phyloP scores from a whole-genome alignment of 2,329 filamentous ascomycete species.

The Leptographium galeiforme region DNA sequence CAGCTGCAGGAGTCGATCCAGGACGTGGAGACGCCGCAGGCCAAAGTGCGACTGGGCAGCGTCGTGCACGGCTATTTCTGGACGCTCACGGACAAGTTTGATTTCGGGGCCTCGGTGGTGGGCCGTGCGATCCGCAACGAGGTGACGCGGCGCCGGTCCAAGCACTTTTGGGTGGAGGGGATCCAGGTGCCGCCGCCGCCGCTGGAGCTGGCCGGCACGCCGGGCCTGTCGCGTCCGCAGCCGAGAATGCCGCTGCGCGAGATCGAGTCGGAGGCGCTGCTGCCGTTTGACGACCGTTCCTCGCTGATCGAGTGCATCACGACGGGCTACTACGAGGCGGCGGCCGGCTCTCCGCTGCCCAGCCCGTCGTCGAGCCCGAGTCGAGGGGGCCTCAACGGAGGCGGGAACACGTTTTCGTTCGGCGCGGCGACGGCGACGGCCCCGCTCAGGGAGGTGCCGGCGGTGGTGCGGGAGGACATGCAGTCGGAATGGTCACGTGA shows the following conservation, averaged over 20 bases:
- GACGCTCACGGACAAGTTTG: slow-evolving; percentile 63
- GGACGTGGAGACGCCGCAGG: slow-evolving; percentile 47
- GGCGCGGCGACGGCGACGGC: background rate
- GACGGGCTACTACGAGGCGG: slow-evolving; percentile 50
- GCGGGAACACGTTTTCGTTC: background rate
- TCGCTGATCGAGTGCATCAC: slow-evolving; percentile 64
- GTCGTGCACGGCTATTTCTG: slow-evolving; percentile 85
- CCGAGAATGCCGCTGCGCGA: slow-evolving; percentile 35
- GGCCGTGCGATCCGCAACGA: slow-evolving; percentile 64
- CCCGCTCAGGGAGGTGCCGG: slow-evolving; percentile 42
- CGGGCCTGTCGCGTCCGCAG: slow-evolving; percentile 29
- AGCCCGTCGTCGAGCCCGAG: slow-evolving; percentile 60
- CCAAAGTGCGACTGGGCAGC: slow-evolving; percentile 69
- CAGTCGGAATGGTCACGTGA: slow-evolving; percentile 70
- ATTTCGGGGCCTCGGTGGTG: slow-evolving; percentile 55
- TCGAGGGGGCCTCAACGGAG: slow-evolving; percentile 25
- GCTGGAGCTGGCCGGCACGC: slow-evolving; percentile 46
- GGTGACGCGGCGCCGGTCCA: slow-evolving; percentile 58
- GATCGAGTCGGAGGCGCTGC: slow-evolving; percentile 49
- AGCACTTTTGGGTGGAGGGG: slow-evolving; percentile 66
- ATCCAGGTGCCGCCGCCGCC: slow-evolving; percentile 57
- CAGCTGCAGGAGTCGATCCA: slow-evolving; percentile 75
- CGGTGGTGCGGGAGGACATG: slow-evolving; percentile 60
- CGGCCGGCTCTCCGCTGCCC: slow-evolving; percentile 42
- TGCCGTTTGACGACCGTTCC: slow-evolving; percentile 62